These are phyloP conservation scores for Penicillium corylophilum DNA, from an alignment of 2,329 filamentous ascomycete genomes.

Conservation along the genomic window DNA sequence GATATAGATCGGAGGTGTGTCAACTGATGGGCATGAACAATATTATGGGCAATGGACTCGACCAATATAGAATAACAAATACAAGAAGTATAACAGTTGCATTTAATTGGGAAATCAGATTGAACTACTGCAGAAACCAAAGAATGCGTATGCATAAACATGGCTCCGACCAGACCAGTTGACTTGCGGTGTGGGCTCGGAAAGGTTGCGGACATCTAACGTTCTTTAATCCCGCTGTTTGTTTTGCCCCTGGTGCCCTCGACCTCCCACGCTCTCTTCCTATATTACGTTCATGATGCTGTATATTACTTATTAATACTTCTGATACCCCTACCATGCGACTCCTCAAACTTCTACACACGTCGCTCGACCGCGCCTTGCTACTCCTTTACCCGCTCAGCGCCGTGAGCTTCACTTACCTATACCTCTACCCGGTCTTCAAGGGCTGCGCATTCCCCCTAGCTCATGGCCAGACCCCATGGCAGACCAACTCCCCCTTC, in stretches of 20 bases:
- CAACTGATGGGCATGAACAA: neutral
- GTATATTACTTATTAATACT: constrained; percentile 17
- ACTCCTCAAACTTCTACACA: constrained; percentile 52
- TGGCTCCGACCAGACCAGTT: no score
- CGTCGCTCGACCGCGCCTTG: constrained; percentile 47
- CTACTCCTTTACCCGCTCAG: constrained; percentile 63
- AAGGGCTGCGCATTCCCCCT: constrained; percentile 75
- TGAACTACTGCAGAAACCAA: neutral
- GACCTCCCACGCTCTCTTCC: constrained; percentile 6
- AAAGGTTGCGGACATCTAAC: neutral
- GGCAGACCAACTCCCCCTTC: neutral
- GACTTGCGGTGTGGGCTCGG: no score
- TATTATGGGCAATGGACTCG: neutral
- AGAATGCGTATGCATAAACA: neutral
- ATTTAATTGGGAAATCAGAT: neutral
- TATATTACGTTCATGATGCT: constrained; percentile 18
- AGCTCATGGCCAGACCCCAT: constrained; percentile 27
- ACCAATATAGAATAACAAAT: neutral
- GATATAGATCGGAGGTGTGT: neutral
- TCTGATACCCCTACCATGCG: constrained; percentile 3
- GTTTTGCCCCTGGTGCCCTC: constrained; percentile 2
- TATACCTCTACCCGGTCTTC: constrained; percentile 86
- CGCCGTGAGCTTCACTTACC: constrained; percentile 68
- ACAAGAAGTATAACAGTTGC: neutral
- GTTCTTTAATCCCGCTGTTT: constrained; percentile 2